Evolutionary conservation across 1,284 basidiomycete genomes (phyloP).

Genomic region (Rhodofomes roseus): DNA sequence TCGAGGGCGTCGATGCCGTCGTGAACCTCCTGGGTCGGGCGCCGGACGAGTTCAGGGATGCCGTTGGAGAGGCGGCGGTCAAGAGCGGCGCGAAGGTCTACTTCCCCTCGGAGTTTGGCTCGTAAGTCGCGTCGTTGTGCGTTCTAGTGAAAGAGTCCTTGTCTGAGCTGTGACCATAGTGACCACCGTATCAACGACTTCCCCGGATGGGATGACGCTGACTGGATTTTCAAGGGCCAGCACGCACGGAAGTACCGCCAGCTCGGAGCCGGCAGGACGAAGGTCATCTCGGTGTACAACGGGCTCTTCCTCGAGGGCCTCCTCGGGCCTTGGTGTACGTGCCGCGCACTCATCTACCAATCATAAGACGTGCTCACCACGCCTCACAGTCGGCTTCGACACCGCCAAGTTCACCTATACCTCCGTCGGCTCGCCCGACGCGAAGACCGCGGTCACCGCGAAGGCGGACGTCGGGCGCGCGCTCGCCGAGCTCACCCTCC

Average conservation of each 20-base stretch:
- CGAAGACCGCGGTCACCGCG: constrained; percentile 19
- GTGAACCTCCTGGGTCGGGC: constrained; percentile 16
- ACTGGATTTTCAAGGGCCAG: constrained; percentile 22
- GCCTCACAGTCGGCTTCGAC: constrained; percentile 24
- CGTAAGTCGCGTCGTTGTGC: constrained; percentile 9
- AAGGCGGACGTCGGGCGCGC: constrained; percentile 23
- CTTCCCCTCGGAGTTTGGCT: constrained; percentile 29
- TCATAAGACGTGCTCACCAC: background rate
- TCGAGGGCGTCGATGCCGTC: constrained; percentile 24
- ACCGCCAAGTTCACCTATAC: constrained; percentile 19
- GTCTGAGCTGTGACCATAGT: constrained; percentile 7
- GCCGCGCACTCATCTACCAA: background rate
- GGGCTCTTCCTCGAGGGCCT: constrained; percentile 23
- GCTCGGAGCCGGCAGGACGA: constrained; percentile 18
- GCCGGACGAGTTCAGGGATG: constrained; percentile 14
- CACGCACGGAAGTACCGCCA: constrained; percentile 17
- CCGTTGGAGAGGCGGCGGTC: constrained; percentile 20
- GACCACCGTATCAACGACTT: constrained; percentile 28
- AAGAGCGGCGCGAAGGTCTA: constrained; percentile 24
- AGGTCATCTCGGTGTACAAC: constrained; percentile 25
- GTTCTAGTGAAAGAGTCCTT: background rate
- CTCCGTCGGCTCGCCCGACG: constrained; percentile 18
- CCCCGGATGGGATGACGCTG: constrained; percentile 21
- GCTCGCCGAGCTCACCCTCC: constrained; percentile 24
- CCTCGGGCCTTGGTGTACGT: constrained; percentile 9